Base-by-base conservation (phyloP, 257 asterid genomes). In the Verbena officinalis region DNA sequence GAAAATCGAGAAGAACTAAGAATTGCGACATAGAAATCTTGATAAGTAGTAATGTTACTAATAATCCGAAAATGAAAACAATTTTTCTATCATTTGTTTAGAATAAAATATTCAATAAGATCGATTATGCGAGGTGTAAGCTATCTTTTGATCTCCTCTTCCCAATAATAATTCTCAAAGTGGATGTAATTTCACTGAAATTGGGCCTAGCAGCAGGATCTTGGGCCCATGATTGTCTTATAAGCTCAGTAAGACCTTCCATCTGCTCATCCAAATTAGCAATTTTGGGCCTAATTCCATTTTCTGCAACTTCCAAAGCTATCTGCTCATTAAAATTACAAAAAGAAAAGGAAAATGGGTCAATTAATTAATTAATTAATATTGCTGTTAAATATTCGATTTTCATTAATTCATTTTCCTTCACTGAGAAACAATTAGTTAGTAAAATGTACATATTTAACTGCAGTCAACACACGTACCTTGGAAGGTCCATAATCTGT, bases 281-380 rank as follows among this genome's bases (percentile, higher is more conserved):
- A n/a, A 74, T 74, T 45, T 66, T 64, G 0, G 97, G 94, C 75
- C 97, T 73, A n/a, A 89, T 63, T 30, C 91, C 90, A 36, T 70
- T 83, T 63, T 72, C 86, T 16, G 89, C 94, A 22, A 86, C 97
- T 74, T 86, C 94, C 60, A 78, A 7, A 4, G 97, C 97, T 64
- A 86, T 81, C 96, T 88, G 82, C 30, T 70, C 59, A 71, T 50
- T n/a, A n/a, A 0, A 20, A 31, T 44, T 19, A 49, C 2, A 38
- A 17, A 30, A 34, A 61, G 0, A 16, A 38, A 36, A 7, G 6
- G 13, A 38, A 38, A n/a, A n/a, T n/a, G n/a, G n/a, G n/a, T n/a
- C n/a, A n/a, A n/a, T n/a, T n/a, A n/a, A n/a, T n/a, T n/a, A n/a
- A n/a, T n/a, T n/a, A n/a, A n/a, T n/a, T n/a, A n/a, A 5, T 38